A percentile compares a stretch with the other conserved stretches of the same genome.
These are phyloP conservation scores for Termitomyces sp. DNA, from an alignment of 768 basidiomycete species.

Conservation along the genomic window DNA sequence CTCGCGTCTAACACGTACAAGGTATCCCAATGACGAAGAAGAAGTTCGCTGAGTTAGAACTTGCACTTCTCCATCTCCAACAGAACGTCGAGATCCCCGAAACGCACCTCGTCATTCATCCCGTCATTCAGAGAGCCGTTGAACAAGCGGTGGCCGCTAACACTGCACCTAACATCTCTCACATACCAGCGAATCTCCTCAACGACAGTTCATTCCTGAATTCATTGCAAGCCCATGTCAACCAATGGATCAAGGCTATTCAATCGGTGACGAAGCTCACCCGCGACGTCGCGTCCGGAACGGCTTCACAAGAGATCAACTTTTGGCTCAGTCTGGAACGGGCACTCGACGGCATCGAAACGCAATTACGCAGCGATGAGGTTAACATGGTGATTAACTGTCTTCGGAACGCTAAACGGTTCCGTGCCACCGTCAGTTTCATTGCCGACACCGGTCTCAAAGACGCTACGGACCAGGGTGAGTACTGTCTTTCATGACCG, in stretches of 20 bases:
- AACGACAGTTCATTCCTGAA: constrained; percentile 93
- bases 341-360: constrained; percentile 90
- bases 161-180: constrained; percentile 70
- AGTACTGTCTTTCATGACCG: constrained; percentile 24
- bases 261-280: constrained; percentile 96
- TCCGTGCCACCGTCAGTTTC: constrained; percentile 96
- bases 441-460: constrained; percentile 96
- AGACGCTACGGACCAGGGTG: constrained; percentile 86
- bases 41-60: constrained; percentile 97
- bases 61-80: constrained; percentile 91
- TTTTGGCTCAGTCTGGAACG: constrained; percentile 97
- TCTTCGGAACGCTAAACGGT: constrained; percentile 92
- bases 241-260: constrained; percentile 97
- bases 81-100: constrained; percentile 99
- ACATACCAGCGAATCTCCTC: constrained; percentile 70
- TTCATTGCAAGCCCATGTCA: constrained; percentile 88
- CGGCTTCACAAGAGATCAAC: constrained; percentile 98
- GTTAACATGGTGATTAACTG: constrained; percentile 93
- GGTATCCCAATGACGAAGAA: constrained; percentile 98
- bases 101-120: constrained; percentile 90
- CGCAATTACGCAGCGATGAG: constrained; percentile 88
- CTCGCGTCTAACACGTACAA: constrained; percentile 18
- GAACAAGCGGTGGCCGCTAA: constrained; percentile 61
- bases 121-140: constrained; percentile 83
- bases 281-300: constrained; percentile 90